A percentile compares a stretch with the other conserved stretches of the same genome.
Conservation (phyloP, 495 filamentous ascomycete species). For the Daldinia childiae region DNA sequence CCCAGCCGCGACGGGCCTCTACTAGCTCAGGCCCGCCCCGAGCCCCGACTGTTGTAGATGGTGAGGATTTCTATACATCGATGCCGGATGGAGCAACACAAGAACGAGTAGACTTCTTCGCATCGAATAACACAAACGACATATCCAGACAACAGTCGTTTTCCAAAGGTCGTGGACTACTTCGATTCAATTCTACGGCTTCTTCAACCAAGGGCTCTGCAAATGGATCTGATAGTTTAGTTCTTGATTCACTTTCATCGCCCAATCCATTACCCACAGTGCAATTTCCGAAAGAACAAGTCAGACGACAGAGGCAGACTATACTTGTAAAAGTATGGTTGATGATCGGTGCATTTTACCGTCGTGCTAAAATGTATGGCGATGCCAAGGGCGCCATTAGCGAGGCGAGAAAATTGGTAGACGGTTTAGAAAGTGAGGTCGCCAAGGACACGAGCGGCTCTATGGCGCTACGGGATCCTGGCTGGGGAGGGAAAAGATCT, state of each 20-base stretch:
- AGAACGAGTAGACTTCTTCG: constrained; percentile 50
- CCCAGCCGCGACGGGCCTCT: constrained; percentile 49
- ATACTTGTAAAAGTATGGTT: constrained; percentile 87
- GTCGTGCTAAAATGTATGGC: constrained; percentile 77
- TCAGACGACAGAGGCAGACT: constrained; percentile 65
- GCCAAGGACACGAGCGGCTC: constrained; percentile 59
- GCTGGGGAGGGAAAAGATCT: constrained; percentile 79
- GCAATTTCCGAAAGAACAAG: constrained; percentile 60
- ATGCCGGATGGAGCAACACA: constrained; percentile 43
- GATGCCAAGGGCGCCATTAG: constrained; percentile 81
- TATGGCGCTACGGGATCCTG: constrained; percentile 64
- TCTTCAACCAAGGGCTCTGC: constrained; percentile 40
- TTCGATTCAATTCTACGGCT: constrained; percentile 46
- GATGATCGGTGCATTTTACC: constrained; percentile 85
- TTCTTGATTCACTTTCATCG: constrained; percentile 40
- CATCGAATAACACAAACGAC: constrained; percentile 45
- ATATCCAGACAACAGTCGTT: constrained; percentile 42
- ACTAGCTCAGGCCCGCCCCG: constrained; percentile 47
- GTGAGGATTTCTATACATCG: constrained; percentile 52
- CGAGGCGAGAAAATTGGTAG: constrained; percentile 79
- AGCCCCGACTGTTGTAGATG: constrained; percentile 48
- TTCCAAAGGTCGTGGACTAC: constrained; percentile 44
- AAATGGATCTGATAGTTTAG: constrained; percentile 32
- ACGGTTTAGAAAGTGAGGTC: constrained; percentile 63
- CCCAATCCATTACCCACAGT: constrained; percentile 56